A percentile compares a stretch with the other conserved stretches of the same genome.
phyloP scores from a whole-genome alignment of 2,329 filamentous ascomycete species.

The Graphilbum ipis-grandicollis region DNA sequence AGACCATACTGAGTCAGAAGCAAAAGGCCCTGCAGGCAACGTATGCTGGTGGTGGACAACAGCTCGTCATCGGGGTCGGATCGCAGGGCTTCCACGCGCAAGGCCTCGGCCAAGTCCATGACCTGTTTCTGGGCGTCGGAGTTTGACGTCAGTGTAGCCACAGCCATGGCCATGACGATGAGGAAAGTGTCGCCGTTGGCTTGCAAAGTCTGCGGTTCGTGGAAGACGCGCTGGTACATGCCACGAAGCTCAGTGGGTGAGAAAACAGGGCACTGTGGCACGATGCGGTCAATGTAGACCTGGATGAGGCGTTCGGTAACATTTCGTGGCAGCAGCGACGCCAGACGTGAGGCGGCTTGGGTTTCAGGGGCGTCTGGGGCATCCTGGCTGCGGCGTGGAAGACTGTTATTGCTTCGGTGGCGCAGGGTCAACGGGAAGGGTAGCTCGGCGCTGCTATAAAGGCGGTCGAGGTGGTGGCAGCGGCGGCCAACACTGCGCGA shows the following conservation, averaged over 20 bases:
- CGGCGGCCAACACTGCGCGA: not conserved
- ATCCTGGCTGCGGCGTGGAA: not conserved
- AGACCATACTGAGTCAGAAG: conserved; percentile 1
- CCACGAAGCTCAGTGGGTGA: not conserved
- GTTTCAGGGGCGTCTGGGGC: too few species aligned
- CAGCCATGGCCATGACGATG: not conserved
- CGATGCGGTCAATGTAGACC: not conserved
- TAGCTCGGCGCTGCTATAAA: not conserved
- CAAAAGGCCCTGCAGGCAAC: not conserved
- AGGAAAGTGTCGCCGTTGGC: not conserved
- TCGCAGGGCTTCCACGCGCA: not conserved
- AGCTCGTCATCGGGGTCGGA: not conserved
- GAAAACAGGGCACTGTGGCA: not conserved
- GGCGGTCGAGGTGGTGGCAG: not conserved
- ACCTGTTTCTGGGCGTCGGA: not conserved
- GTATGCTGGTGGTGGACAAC: not conserved
- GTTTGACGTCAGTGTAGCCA: not conserved
- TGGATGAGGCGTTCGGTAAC: not conserved
- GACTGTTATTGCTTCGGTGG: not conserved
- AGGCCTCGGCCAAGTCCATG: not conserved
- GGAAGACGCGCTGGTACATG: not conserved
- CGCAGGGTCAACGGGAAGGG: conserved; percentile 1
- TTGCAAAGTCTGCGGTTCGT: not conserved
- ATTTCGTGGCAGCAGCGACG: not conserved
- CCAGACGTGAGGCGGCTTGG: too few species aligned